Conservation (phyloP, 495 filamentous ascomycete genomes). For the Immersiella caudata region DNA sequence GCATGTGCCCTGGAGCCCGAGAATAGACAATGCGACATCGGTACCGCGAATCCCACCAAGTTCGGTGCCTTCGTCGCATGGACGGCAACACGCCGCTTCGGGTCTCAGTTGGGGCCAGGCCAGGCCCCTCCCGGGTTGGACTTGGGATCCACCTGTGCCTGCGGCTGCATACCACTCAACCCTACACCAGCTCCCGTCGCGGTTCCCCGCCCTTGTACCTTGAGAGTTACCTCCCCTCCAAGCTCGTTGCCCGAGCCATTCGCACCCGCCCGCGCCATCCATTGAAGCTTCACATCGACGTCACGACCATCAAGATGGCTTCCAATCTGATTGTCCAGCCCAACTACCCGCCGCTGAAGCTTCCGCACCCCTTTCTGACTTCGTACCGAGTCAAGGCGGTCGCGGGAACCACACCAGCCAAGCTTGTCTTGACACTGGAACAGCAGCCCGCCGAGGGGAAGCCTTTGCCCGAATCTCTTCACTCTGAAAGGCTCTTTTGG, state of each 20-base stretch:
- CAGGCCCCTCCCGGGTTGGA: neutral
- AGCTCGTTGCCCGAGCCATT: neutral
- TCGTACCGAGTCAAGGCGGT: constrained; percentile 37
- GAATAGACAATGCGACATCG: neutral
- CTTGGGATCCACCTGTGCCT: neutral
- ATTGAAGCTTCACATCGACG: neutral
- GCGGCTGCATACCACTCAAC: neutral
- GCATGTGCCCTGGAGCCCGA: neutral
- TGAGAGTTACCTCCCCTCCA: neutral
- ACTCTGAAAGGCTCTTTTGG: constrained; percentile 38
- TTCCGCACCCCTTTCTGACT: constrained; percentile 47
- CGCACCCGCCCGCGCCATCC: neutral
- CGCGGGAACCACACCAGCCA: constrained; percentile 7
- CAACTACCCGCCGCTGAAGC: constrained; percentile 32
- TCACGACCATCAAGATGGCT: neutral
- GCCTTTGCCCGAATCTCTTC: constrained; percentile 35
- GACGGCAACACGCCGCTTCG: neutral
- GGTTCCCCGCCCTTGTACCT: neutral
- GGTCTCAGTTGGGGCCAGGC: neutral
- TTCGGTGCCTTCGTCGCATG: neutral
- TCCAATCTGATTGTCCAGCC: neutral
- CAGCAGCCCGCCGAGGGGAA: constrained; percentile 17
- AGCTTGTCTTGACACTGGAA: constrained; percentile 28
- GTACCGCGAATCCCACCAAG: constrained; percentile 1
- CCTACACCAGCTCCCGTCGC: neutral